These are phyloP conservation scores for Persicaria maculosa DNA, from an alignment of 148 eudicot genomes.

Conservation along the genomic window DNA sequence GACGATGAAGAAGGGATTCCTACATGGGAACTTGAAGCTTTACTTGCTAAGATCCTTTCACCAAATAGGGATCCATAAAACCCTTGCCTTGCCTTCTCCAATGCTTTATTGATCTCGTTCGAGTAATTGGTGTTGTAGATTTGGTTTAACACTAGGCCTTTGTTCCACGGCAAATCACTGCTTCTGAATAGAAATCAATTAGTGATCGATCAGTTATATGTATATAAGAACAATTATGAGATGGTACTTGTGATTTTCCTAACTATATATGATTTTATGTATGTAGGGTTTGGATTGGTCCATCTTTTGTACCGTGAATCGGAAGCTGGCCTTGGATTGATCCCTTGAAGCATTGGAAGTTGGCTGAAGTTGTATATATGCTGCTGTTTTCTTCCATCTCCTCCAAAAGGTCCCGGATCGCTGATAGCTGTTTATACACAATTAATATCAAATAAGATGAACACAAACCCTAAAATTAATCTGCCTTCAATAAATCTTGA, in stretches of 20 bases:
- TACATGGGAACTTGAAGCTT: not conserved
- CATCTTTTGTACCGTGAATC: not conserved
- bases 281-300: not conserved
- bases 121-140: conserved; percentile 4
- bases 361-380: conserved; percentile 13
- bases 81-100: conserved; percentile 14
- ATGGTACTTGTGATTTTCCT: not conserved
- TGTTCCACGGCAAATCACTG: not conserved
- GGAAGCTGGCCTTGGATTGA: conserved; percentile 8
- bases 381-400: conserved; percentile 10
- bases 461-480: not conserved
- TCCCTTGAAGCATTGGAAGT: conserved; percentile 15
- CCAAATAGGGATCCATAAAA: not conserved
- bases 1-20: conserved; percentile 1
- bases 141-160: conserved; percentile 2
- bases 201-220: not conserved
- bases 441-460: not conserved
- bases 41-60: conserved; percentile 1
- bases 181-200: not conserved
- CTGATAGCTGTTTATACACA: not conserved
- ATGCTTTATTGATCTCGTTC: not conserved
- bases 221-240: not conserved
- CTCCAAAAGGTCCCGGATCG: not conserved
- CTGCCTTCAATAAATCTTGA: not conserved
- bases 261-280: not conserved